Evolutionary conservation across 2,329 filamentous ascomycete genomes (phyloP).

Genomic region (Karstenula rhodostoma): DNA sequence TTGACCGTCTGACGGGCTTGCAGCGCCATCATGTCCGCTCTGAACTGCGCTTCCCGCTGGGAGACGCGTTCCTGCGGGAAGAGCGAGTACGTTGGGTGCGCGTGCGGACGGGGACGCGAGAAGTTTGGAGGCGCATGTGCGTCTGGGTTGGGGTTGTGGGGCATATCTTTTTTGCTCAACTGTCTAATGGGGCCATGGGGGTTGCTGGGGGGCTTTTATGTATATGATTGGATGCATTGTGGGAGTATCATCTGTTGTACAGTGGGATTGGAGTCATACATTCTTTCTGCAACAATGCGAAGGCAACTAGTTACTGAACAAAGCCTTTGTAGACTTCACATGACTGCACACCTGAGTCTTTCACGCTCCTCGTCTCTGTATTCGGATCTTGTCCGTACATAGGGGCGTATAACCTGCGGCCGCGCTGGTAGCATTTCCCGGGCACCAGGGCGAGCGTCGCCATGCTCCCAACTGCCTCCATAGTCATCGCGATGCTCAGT

Average conservation of each 20-base stretch:
- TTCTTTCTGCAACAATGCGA: neutral
- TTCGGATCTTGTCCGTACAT: too few species aligned
- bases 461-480: too few species aligned
- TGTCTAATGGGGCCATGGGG: neutral
- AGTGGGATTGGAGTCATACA: neutral
- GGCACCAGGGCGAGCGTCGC: too few species aligned
- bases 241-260: neutral
- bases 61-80: neutral
- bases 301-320: neutral
- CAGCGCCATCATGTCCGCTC: constrained; percentile 1
- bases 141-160: neutral
- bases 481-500: too few species aligned
- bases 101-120: neutral
- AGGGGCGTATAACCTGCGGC: too few species aligned
- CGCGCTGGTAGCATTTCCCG: too few species aligned
- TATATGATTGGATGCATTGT: neutral
- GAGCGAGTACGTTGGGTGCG: neutral
- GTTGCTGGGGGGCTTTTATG: neutral
- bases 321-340: neutral
- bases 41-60: neutral
- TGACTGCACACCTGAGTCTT: neutral
- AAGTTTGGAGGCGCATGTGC: neutral
- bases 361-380: too few species aligned
- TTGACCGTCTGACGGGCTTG: neutral
- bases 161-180: neutral